A percentile compares a stretch with the other conserved stretches of the same genome.
Evolutionary conservation across 495 filamentous ascomycete species (phyloP).

Genomic region (Talaromyces adpressus): DNA sequence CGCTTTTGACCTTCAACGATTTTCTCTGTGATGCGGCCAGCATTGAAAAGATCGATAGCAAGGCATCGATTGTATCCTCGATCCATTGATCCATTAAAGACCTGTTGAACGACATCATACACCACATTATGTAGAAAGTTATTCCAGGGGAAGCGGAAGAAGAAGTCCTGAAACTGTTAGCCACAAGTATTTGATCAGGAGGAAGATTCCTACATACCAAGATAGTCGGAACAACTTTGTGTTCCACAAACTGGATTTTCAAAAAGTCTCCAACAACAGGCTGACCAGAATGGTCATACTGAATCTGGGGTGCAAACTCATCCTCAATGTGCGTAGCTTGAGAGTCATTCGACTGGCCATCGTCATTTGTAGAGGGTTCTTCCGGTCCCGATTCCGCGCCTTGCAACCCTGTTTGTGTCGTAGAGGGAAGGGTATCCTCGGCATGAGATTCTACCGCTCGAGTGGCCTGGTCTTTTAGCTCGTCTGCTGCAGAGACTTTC

Average conservation of each 20-base stretch:
- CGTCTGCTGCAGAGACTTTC: constrained; percentile 10
- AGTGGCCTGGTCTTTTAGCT: constrained; percentile 7
- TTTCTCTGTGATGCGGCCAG: constrained; percentile 78
- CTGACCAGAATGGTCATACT: constrained; percentile 59
- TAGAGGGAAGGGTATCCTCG: constrained; percentile 54
- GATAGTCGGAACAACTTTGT: constrained; percentile 92
- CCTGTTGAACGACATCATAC: constrained; percentile 98
- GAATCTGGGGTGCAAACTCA: constrained; percentile 39
- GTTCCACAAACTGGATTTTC: constrained; percentile 94
- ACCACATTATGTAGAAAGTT: constrained; percentile 99
- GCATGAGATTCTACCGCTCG: constrained; percentile 34
- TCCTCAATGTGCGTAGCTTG: constrained; percentile 16
- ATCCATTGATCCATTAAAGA: constrained; percentile 98
- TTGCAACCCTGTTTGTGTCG: constrained; percentile 17
- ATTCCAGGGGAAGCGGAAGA: constrained; percentile 99
- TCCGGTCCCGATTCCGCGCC: background rate
- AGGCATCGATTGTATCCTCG: constrained; percentile 86
- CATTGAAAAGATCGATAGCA: constrained; percentile 89
- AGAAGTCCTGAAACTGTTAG: constrained; percentile 61
- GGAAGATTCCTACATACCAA: constrained; percentile 51
- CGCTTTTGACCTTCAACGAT: constrained; percentile 85
- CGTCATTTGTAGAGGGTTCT: background rate
- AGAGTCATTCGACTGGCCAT: background rate
- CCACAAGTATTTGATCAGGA: background rate
- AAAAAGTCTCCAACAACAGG: constrained; percentile 95